Base-by-base conservation (phyloP, 1,284 basidiomycete species). In the Moesziomyces aphidis region DNA sequence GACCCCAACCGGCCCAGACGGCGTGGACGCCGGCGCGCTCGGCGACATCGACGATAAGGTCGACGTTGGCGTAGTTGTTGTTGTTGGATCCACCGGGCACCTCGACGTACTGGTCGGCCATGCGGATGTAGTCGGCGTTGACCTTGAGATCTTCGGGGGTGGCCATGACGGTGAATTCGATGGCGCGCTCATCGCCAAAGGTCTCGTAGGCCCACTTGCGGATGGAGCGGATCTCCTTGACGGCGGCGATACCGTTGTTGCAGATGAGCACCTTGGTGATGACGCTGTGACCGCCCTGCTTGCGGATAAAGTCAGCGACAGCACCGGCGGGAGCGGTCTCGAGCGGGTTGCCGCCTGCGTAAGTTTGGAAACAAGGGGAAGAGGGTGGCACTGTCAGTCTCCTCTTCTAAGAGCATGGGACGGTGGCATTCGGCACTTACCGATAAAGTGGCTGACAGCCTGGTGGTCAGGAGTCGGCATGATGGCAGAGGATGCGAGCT, bases 141-240 rank as follows among this genome's bases (percentile, higher is more conserved):
- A 98, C 95, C 85, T 94, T 94, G 73, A 80, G 67, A 87, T 99
- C 97, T 85, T 99, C 97, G 31, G 97, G 97, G 4, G 97, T 99
- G 53, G 97, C 95, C 97, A 99, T 99, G 73, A 98, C 97, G 49
- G 94, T 96, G 88, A 99, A 99, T 86, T 99, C 95, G 87, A 99
- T 90, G 61, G 93, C 93, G 75, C 94, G 92, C 85, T 99, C 97
- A 59, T 91, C 91, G 68, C 97, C 97, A 86, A 99, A 99, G 0
- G 95, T 97, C 87, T 99, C 97, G 87, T 99, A 99, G 78, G 94
- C 95, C 97, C 97, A 99, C 90, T 98, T 96, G 74, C 97, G 90
- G 80, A 99, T 93, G 52, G 97, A 99, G 60, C 97, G 91, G 83
- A 99, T 99, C 87, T 99, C 96, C 86, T 99, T 99, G 56, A 99